Percentiles rank a stretch among this genome's conserved stretches.
Conservation (phyloP, 2,329 filamentous ascomycete genomes). For the Cytospora chrysosperma region DNA sequence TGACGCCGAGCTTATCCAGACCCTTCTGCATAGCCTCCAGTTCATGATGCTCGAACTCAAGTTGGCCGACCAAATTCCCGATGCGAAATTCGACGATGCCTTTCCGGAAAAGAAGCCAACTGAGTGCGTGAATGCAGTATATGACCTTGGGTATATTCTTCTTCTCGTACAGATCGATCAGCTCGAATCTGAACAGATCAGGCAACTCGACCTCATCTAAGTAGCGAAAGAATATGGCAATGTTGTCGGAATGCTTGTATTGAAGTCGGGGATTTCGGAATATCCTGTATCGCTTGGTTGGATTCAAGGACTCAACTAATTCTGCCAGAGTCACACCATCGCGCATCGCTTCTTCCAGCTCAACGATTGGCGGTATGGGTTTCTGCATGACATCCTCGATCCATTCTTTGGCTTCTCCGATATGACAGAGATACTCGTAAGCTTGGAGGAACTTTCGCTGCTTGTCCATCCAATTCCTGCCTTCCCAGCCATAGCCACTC, state of each 20-base stretch:
- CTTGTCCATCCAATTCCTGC: slow-evolving; percentile 97
- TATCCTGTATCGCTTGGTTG: slow-evolving; percentile 73
- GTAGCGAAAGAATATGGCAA: slow-evolving; percentile 92
- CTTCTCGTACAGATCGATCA: slow-evolving; percentile 98
- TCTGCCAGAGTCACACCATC: slow-evolving; percentile 94
- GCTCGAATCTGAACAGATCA: slow-evolving; percentile 93
- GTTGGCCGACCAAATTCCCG: slow-evolving; percentile 91
- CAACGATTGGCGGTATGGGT: slow-evolving; percentile 85
- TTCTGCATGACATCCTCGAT: slow-evolving; percentile 88
- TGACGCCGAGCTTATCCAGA: slow-evolving; percentile 89
- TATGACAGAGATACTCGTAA: slow-evolving; percentile 98
- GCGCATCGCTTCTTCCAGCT: slow-evolving; percentile 87
- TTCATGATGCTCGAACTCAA: slow-evolving; percentile 97
- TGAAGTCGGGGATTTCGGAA: slow-evolving; percentile 84
- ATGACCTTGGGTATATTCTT: slow-evolving; percentile 99
- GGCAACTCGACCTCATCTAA: slow-evolving; percentile 88
- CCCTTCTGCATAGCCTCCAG: slow-evolving; percentile 96
- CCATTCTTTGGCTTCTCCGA: slow-evolving; percentile 98
- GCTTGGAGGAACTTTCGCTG: slow-evolving; percentile 94
- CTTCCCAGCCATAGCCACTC: slow-evolving; percentile 68
- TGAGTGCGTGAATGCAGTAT: slow-evolving; percentile 95
- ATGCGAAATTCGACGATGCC: slow-evolving; percentile 95
- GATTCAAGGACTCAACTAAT: slow-evolving; percentile 84
- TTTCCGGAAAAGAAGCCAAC: slow-evolving; percentile 94
- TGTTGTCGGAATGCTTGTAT: slow-evolving; percentile 96